Percentiles rank a stretch among this genome's conserved stretches.
Evolutionary conservation across 495 filamentous ascomycete species (phyloP).

Genomic region (Monascus purpureus): DNA sequence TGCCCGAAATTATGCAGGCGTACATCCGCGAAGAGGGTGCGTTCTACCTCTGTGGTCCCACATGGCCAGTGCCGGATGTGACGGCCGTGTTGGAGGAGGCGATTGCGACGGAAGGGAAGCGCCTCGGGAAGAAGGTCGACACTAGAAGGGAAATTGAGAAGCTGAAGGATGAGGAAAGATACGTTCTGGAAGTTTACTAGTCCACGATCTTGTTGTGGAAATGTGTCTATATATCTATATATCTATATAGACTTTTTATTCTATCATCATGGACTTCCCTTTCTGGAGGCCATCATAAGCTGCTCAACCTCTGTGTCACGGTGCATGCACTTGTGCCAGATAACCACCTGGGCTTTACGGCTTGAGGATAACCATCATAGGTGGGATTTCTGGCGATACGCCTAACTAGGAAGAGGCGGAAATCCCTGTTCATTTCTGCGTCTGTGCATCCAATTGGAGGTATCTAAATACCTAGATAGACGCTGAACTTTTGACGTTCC

Average conservation of each 20-base stretch:
- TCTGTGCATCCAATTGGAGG: too few relatives aligned
- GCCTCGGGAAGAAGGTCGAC: slow-evolving; percentile 64
- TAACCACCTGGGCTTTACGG: too few relatives aligned
- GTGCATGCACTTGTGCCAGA: too few relatives aligned
- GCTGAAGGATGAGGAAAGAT: slow-evolving; percentile 85
- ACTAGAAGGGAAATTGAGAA: slow-evolving; percentile 87
- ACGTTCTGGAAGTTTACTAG: slow-evolving; percentile 94
- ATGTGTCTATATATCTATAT: slow-evolving; percentile 5
- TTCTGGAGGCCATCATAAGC: too few relatives aligned
- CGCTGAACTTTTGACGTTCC: too few relatives aligned
- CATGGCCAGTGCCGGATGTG: slow-evolving; percentile 98
- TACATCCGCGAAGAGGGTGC: slow-evolving; percentile 79
- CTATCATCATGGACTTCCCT: neutral
- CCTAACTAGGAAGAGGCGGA: too few relatives aligned
- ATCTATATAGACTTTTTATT: too few relatives aligned
- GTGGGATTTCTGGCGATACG: too few relatives aligned
- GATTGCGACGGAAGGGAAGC: slow-evolving; percentile 61
- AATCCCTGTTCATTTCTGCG: too few relatives aligned
- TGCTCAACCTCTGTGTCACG: too few relatives aligned
- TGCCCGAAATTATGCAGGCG: slow-evolving; percentile 74
- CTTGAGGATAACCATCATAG: too few relatives aligned
- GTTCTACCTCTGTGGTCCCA: slow-evolving; percentile 95
- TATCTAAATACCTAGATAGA: too few relatives aligned
- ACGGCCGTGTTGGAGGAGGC: slow-evolving; percentile 89
- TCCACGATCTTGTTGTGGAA: neutral